Conservation (phyloP, 2,329 filamentous ascomycete genomes). For the Apiospora pterosperma region DNA sequence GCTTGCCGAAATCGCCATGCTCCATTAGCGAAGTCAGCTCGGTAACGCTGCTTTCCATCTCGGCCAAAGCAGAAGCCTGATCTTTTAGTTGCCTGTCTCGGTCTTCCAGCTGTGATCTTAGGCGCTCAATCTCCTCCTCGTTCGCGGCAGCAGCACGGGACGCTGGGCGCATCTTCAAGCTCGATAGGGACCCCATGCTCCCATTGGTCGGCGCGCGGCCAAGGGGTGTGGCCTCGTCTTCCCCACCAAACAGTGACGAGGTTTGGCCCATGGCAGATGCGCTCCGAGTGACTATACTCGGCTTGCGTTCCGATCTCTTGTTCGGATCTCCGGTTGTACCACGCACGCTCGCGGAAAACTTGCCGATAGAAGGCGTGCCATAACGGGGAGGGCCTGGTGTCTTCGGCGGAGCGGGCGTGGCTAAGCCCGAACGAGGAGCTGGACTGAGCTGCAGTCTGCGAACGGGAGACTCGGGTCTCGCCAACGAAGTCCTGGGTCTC, state of each 20-base stretch:
- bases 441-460: conserved; percentile 65
- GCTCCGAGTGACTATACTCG: conserved; percentile 54
- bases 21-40: conserved; percentile 63
- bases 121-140: conserved; percentile 69
- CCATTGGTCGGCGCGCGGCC: conserved; percentile 48
- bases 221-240: conserved; percentile 56
- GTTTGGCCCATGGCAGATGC: conserved; percentile 53
- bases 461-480: conserved; percentile 82
- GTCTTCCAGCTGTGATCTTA: conserved; percentile 75
- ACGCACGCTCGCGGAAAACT: conserved; percentile 62
- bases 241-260: conserved; percentile 37
- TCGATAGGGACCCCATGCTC: conserved; percentile 51
- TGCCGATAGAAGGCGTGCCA: conserved; percentile 59
- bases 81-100: conserved; percentile 86
- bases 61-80: conserved; percentile 74
- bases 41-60: conserved; percentile 68
- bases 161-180: conserved; percentile 51
- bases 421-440: conserved; percentile 53
- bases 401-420: conserved; percentile 46
- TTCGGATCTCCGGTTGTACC: conserved; percentile 59
- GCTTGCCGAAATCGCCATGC: conserved; percentile 42
- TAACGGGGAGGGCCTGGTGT: conserved; percentile 48
- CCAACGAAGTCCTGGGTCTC: conserved; percentile 71
- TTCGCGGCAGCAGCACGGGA: conserved; percentile 47
- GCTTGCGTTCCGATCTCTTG: conserved; percentile 51